Evolutionary conservation across 78 protist species (phyloP).

Genomic region (Speleostelium caveatum): DNA sequence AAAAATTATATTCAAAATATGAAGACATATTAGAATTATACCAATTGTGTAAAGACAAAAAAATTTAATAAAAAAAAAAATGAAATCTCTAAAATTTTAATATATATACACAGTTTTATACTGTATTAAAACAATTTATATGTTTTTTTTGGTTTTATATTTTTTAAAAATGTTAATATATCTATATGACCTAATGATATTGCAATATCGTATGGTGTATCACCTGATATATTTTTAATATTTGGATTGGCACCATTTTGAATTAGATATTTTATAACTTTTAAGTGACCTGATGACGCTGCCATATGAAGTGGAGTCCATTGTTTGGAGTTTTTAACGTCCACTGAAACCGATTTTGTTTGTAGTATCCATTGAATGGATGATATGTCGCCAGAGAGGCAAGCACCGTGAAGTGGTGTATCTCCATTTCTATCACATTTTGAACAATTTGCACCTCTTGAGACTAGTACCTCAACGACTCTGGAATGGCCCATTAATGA

Average conservation of each 20-base stretch:
- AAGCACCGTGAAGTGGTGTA: conserved; percentile 72
- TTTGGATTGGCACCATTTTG: conserved; percentile 72
- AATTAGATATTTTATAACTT: conserved; percentile 39
- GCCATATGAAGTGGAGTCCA: conserved; percentile 78
- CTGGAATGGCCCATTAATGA: conserved; percentile 52
- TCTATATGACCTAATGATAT: conserved; percentile 55
- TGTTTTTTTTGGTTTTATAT: conserved; percentile 69
- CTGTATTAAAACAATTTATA: background rate
- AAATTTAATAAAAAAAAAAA: background rate
- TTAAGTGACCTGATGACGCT: conserved; percentile 57
- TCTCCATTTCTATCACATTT: conserved; percentile 67
- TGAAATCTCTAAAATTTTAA: too few relatives aligned
- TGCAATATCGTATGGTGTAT: conserved; percentile 58
- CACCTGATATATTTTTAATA: conserved; percentile 64
- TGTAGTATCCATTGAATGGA: conserved; percentile 13
- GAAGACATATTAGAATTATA: conserved; percentile 1
- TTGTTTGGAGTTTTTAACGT: conserved; percentile 67
- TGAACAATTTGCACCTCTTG: conserved; percentile 39
- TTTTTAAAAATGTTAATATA: conserved; percentile 37
- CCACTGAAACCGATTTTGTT: background rate
- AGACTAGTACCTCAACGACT: conserved; percentile 49
- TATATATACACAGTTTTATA: too few relatives aligned
- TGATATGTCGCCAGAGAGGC: conserved; percentile 36
- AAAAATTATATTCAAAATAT: background rate
- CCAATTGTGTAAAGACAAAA: background rate